These are phyloP conservation scores for Acacia melanoxylon DNA, from an alignment of 306 rosid species.

Conservation along the genomic window DNA sequence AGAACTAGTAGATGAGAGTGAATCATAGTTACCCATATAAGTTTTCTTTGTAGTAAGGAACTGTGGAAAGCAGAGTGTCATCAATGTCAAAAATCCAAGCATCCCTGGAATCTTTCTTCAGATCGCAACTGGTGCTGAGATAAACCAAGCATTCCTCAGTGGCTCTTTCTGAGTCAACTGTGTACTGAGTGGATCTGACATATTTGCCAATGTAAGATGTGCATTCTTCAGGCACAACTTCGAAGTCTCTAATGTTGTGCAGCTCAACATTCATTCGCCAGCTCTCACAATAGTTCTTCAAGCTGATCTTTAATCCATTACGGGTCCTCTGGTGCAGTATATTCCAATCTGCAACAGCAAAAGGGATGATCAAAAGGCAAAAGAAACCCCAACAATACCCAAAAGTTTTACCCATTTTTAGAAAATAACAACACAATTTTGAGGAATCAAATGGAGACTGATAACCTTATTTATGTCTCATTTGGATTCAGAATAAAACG, in stretches of 20 bases:
- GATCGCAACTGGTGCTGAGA: constrained; percentile 49
- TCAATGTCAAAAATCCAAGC: constrained; percentile 84
- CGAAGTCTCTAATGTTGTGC: constrained; percentile 57
- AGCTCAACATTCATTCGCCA: constrained; percentile 80
- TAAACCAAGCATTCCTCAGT: constrained; percentile 51
- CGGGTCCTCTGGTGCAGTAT: constrained; percentile 45
- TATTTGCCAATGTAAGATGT: constrained; percentile 47
- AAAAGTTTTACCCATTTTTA: constrained; percentile 37
- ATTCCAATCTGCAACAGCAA: constrained; percentile 55
- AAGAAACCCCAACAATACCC: constrained; percentile 23
- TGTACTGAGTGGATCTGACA: constrained; percentile 52
- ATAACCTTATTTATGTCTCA: neutral
- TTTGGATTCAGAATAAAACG: neutral
- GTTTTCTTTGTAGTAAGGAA: constrained; percentile 57
- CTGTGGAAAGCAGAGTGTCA: constrained; percentile 58
- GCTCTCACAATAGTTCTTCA: constrained; percentile 66
- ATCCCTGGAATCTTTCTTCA: constrained; percentile 56
- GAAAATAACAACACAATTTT: neutral
- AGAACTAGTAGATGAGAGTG: neutral
- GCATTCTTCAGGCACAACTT: constrained; percentile 70
- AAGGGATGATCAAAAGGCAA: constrained; percentile 30
- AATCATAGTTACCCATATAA: constrained; percentile 44
- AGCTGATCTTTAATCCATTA: constrained; percentile 39
- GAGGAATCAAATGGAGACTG: constrained; percentile 3
- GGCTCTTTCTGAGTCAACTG: constrained; percentile 50